Evolutionary conservation across 345 rosid genomes (phyloP), one percentile per base, ranked within the genome.

Genomic region (Passiflora organensis): DNA sequence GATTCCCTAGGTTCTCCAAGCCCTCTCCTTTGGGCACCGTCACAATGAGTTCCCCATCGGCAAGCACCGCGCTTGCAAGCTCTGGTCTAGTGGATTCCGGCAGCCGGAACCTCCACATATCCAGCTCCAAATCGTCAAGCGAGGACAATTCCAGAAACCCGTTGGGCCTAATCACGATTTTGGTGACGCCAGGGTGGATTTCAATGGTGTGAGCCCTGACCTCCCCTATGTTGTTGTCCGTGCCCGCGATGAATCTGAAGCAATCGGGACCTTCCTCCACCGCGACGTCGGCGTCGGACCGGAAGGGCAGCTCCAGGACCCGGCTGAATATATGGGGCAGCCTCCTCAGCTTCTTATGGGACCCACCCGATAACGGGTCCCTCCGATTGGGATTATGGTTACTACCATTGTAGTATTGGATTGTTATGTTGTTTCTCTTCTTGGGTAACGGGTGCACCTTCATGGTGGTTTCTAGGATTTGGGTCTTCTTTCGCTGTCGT

Each of bases 281-380:
- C 47, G 65, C 60, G 11, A 93, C 97, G 14, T 89, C 90, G 11
- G 96, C 96, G 39, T 89, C 89, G 10, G 97, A 82, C 69, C 91
- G 71, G 64, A 93, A 85, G 13, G 99, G 99, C 0, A 89, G 89
- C 80, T 93, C 95, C 17, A 93, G 72, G 36, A 86, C 87, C 55
- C 97, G 87, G 78, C 74, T 76, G 74, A 89, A 89, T 64, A 93
- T 83, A 65, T 93, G 99, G 46, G 97, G 99, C n/a, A 93, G 76
- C 61, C 95, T 70, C 55, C 89, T 78, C 45, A 93, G 97, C 65
- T 78, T 93, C 83, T 93, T 93, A 41, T 80, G 75, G 43, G 80
- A 75, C 24, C 77, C 80, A 19, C 23, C 44, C 5, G 77, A 61
- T 0, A 61, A 55, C 11, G 65, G 72, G 59, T 65, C 61, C 63